Evolutionary conservation across 2,329 filamentous ascomycete species (phyloP), one percentile per base, ranked within the genome.

Genomic region (Ophiostoma piceae): DNA sequence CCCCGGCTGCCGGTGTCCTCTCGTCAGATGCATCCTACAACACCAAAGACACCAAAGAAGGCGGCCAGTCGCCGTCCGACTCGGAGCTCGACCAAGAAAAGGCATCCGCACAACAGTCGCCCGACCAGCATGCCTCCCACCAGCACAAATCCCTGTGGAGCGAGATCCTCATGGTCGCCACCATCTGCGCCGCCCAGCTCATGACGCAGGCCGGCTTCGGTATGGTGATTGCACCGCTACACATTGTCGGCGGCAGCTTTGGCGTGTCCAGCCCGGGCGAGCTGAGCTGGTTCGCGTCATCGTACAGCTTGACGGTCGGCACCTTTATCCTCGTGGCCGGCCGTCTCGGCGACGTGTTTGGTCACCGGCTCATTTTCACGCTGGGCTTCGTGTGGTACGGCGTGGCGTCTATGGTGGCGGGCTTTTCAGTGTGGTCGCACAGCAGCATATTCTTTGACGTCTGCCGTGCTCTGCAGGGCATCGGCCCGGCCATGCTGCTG

Each of bases 371-470:
- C 16, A 80, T 90, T 71, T 90, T 89, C 73, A 79, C 88, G 1
- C 77, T 76, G 37, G 88, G 88, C 9, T 79, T 87, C 37, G 71
- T 79, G 51, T 90, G 90, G 91, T 84, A 91, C 66, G 77, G 86
- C 3, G 72, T 88, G 43, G 93, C 90, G 85, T 88, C 87, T 11
- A 78, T 94, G 69, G 79, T 92, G 67, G 85, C 84, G n/a, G 91
- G 90, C 6, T 26, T 72, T 19, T 26, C 69, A 1, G 71, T 71
- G 8, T 57, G 37, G 64, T 26, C 69, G 8, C n/a, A 14, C 66
- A 71, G 77, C 77, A 84, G 88, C 71, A 77, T 80, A 1, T 77
- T 85, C 14, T 86, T 86, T 73, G 80, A 84, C 71, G 78, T 83
- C 47, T 80, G 81, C n/a, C 80, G 86, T 6, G 84, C 83, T 0